Percentiles rank a stretch among this genome's conserved stretches.
phyloP scores from a whole-genome alignment of 2,329 filamentous ascomycete species.

The Paracamarosporium sp. region DNA sequence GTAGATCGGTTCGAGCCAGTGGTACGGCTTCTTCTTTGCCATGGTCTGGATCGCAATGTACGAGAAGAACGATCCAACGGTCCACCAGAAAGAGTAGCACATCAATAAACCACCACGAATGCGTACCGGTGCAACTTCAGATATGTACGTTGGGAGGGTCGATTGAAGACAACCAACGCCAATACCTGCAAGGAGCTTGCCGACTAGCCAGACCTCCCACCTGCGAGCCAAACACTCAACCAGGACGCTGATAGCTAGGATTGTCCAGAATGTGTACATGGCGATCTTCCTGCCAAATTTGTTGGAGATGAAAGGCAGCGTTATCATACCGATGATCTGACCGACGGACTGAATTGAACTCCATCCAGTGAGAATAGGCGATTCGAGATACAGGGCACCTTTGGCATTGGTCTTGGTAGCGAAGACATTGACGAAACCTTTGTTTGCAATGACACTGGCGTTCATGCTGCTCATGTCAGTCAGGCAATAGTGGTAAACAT shows the following conservation, averaged over 20 bases:
- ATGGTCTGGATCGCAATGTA: not conserved
- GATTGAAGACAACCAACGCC: not conserved
- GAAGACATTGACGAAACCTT: not conserved
- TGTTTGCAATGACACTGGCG: not conserved
- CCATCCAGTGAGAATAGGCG: not conserved
- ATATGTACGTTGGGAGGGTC: not conserved
- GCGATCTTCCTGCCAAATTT: not conserved
- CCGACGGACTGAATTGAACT: not conserved
- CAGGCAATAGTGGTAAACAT: too few relatives aligned
- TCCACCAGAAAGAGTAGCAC: not conserved
- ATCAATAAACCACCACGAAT: not conserved
- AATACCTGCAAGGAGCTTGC: not conserved
- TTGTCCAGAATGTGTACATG: not conserved
- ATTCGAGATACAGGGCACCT: not conserved
- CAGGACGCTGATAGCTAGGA: not conserved
- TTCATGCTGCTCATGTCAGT: not conserved
- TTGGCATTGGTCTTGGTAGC: not conserved
- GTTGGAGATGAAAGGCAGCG: not conserved
- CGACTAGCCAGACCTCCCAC: not conserved
- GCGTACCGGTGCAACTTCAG: not conserved
- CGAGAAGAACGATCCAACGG: not conserved
- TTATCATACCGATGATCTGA: not conserved
- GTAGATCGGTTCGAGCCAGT: not conserved
- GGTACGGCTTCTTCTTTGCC: not conserved
- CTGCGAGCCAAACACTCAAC: not conserved